Percentiles rank a stretch among this genome's conserved stretches.
Conservation (phyloP, 2,329 filamentous ascomycete genomes). For the Hypoxylon sp. region DNA sequence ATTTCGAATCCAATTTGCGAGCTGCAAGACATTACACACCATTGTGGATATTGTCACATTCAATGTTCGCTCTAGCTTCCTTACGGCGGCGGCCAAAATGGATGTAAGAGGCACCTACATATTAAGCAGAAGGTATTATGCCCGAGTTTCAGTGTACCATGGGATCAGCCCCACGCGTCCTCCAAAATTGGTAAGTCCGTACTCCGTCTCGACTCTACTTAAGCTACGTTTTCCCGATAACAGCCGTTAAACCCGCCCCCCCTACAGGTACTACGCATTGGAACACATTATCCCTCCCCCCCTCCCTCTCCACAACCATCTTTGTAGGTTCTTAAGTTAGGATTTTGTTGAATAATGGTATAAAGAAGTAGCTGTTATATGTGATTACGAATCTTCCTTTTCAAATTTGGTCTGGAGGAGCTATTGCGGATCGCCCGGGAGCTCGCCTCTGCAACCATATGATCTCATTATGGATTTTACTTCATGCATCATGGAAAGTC, state of each 20-base stretch:
- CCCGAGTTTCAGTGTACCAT: no score
- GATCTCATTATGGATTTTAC: conserved; percentile 4
- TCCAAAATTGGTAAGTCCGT: conserved; percentile 31
- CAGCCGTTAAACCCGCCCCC: conserved; percentile 11
- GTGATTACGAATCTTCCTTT: not conserved
- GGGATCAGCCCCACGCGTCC: not conserved
- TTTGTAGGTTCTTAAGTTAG: not conserved
- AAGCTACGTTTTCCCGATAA: not conserved
- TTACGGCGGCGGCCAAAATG: not conserved
- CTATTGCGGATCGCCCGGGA: conserved; percentile 1
- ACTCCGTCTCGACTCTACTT: not conserved
- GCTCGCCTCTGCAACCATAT: not conserved
- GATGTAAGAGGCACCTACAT: not conserved
- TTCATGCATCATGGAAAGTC: not conserved
- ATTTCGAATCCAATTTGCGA: not conserved
- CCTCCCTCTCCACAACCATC: not conserved
- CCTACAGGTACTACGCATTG: conserved; percentile 4
- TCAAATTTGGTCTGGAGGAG: not conserved
- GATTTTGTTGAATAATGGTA: conserved; percentile 2
- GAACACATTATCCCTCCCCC: conserved; percentile 17
- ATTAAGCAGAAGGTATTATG: not conserved
- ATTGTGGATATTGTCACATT: not conserved
- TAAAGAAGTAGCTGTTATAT: not conserved
- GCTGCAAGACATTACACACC: not conserved
- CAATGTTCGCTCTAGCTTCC: not conserved